Conservation (phyloP, 2,329 filamentous ascomycete genomes). For the Clathrospora elynae region DNA sequence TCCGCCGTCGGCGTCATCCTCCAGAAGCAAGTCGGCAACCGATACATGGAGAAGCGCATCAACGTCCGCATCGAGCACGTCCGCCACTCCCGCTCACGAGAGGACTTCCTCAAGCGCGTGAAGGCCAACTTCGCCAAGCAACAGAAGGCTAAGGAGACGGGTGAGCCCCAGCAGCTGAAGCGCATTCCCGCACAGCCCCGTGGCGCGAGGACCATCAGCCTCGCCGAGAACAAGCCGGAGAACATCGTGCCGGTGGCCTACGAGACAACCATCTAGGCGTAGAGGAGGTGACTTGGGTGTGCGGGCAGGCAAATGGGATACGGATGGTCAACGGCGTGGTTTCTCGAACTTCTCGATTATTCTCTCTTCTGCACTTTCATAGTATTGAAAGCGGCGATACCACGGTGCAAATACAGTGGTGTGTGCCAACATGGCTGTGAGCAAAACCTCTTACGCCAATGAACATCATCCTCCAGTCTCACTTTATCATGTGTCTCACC, state of each 20-base stretch:
- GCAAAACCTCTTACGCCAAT: conserved; percentile 46
- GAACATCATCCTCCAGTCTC: conserved; percentile 38
- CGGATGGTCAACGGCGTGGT: conserved; percentile 49
- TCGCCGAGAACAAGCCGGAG: conserved; percentile 84
- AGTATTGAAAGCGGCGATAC: conserved; percentile 47
- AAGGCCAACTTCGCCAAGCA: conserved; percentile 94
- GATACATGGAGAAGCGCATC: conserved; percentile 99
- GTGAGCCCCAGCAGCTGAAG: conserved; percentile 90
- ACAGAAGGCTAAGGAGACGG: conserved; percentile 89
- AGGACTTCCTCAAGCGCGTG: conserved; percentile 95
- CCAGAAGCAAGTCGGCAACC: conserved; percentile 96
- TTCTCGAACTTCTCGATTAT: conserved; percentile 48
- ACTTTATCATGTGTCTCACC: conserved; percentile 1
- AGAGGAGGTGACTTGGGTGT: conserved; percentile 33
- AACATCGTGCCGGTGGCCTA: conserved; percentile 90
- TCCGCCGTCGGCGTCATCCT: conserved; percentile 97
- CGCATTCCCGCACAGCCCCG: conserved; percentile 81
- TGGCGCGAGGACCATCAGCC: conserved; percentile 76
- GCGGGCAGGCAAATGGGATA: conserved; percentile 43
- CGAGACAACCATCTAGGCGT: conserved; percentile 93
- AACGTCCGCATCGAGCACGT: conserved; percentile 99
- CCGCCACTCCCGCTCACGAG: conserved; percentile 88
- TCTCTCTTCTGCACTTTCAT: conserved; percentile 48
- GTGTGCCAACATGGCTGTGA: conserved; percentile 45
- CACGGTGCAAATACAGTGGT: conserved; percentile 43